A percentile compares a stretch with the other conserved stretches of the same genome.
These are phyloP conservation scores for Cenchrus purpureus DNA, from an alignment of 176 grass and related monocot species.

Conservation along the genomic window DNA sequence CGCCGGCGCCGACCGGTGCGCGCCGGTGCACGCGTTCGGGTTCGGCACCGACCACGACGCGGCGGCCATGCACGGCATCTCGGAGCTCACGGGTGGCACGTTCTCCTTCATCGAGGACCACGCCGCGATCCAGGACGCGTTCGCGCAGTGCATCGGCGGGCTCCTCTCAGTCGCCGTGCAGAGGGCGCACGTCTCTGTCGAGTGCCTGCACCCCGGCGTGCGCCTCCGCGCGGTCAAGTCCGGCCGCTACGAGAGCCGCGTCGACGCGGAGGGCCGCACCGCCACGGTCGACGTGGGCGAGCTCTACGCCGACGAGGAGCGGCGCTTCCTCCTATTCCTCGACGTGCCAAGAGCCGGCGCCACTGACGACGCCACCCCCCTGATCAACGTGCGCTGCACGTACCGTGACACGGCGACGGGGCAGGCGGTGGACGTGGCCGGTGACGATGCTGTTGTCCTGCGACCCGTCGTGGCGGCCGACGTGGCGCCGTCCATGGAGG, in stretches of 20 bases:
- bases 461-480: conserved; percentile 10
- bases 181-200: conserved; percentile 22
- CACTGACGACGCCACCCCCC: background rate
- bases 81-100: conserved; percentile 59
- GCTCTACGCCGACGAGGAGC: conserved; percentile 83
- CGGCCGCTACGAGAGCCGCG: conserved; percentile 45
- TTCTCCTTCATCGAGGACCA: conserved; percentile 75
- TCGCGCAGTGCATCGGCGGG: conserved; percentile 65
- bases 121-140: conserved; percentile 64
- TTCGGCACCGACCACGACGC: conserved; percentile 73
- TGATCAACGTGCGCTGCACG: conserved; percentile 48
- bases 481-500: conserved; percentile 45
- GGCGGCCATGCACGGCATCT: conserved; percentile 65
- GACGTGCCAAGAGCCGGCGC: conserved; percentile 30
- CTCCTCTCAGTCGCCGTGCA: conserved; percentile 56
- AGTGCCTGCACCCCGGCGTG: conserved; percentile 35
- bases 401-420: conserved; percentile 62
- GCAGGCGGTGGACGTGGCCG: conserved; percentile 16
- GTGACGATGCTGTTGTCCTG: conserved; percentile 31
- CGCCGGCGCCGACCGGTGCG: background rate
- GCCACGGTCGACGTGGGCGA: conserved; percentile 59
- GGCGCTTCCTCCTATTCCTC: conserved; percentile 68
- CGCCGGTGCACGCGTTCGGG: conserved; percentile 67
- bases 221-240: conserved; percentile 38
- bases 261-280: background rate